These are phyloP conservation scores for Dothistroma pini DNA, from an alignment of 2,329 filamentous ascomycete species.

Conservation along the genomic window DNA sequence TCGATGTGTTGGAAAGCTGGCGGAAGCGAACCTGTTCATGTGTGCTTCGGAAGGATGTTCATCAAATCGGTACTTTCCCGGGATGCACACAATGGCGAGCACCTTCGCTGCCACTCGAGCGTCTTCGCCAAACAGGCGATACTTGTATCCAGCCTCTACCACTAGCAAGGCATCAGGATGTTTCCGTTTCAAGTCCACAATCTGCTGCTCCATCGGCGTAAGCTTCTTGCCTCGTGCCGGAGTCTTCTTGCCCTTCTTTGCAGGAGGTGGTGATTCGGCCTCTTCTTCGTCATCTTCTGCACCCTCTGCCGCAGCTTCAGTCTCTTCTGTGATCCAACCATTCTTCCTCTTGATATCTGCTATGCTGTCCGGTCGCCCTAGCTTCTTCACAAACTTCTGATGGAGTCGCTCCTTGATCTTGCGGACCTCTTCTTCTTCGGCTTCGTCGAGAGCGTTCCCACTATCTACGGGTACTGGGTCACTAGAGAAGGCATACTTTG, in stretches of 20 bases:
- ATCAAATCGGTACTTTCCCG: constrained; percentile 90
- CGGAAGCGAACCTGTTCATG: constrained; percentile 85
- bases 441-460: constrained; percentile 38
- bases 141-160: constrained; percentile 97
- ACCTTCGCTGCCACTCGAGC: constrained; percentile 84
- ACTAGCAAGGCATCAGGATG: constrained; percentile 87
- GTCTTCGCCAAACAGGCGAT: constrained; percentile 94
- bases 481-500: constrained; percentile 57
- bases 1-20: constrained; percentile 89
- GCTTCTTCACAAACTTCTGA: constrained; percentile 80
- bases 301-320: constrained; percentile 48
- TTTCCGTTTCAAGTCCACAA: constrained; percentile 88
- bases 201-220: constrained; percentile 90
- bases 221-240: constrained; percentile 70
- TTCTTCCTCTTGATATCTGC: constrained; percentile 61
- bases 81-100: constrained; percentile 92
- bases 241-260: constrained; percentile 49
- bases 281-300: constrained; percentile 57
- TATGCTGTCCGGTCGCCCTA: constrained; percentile 81
- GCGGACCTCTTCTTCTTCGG: constrained; percentile 51
- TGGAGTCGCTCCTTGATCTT: constrained; percentile 70
- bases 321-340: constrained; percentile 52
- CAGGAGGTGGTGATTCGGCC: constrained; percentile 46
- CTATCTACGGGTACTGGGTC: constrained; percentile 40
- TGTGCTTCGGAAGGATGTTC: constrained; percentile 93